Evolutionary conservation across 306 rosid species (phyloP).

Genomic region (Quercus wislizeni): DNA sequence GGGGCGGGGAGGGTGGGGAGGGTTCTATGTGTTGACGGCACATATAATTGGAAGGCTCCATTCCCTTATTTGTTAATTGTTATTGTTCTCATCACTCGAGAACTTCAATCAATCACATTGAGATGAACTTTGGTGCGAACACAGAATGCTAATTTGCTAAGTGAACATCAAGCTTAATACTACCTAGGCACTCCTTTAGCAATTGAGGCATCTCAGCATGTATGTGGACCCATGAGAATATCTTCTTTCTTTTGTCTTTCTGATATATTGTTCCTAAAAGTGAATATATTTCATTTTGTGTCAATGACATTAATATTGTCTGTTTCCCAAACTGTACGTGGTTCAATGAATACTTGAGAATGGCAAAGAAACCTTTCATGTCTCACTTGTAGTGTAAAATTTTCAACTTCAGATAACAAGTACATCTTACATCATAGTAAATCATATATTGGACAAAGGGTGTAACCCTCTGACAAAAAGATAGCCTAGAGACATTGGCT

Average conservation of each 20-base stretch:
- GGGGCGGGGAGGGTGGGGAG: no score
- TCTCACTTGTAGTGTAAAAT: background rate
- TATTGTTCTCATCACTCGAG: no score
- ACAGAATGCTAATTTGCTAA: no score
- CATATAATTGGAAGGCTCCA: no score
- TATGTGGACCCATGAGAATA: background rate
- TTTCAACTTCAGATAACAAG: background rate
- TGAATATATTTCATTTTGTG: background rate
- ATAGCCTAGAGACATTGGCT: background rate
- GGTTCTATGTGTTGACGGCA: no score
- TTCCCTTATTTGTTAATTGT: no score
- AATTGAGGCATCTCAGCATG: background rate
- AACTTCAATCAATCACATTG: no score
- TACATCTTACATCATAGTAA: background rate
- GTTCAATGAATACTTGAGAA: background rate
- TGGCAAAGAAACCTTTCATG: background rate
- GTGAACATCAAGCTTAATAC: no score
- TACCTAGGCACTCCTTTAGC: background rate
- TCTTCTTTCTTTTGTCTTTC: background rate
- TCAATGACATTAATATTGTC: background rate
- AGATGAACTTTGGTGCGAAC: no score
- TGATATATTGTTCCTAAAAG: background rate
- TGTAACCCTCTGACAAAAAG: background rate
- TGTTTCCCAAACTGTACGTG: background rate
- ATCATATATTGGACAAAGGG: background rate